Base-by-base conservation (phyloP, 345 rosid genomes). In the Camelina laxa region DNA sequence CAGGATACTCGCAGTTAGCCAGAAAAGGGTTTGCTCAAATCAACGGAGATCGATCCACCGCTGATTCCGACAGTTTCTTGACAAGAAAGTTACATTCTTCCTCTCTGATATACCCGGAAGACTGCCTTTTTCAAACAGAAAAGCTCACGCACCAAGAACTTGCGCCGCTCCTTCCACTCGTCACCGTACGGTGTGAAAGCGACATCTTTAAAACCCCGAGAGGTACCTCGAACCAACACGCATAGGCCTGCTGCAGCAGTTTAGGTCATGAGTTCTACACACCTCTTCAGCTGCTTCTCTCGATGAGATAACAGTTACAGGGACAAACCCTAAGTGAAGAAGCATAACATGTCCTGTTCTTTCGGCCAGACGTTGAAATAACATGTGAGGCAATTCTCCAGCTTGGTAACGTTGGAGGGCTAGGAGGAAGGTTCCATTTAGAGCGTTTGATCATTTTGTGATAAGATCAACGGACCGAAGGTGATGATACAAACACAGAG, bases 121-220 rank as follows among this genome's bases (percentile, higher is more conserved):
- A 70, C 16, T 76, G 82, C 86, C 20, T 81, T 71, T 3, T 47
- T 84, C 0, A 76, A 12, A 39, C 53, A 80, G 54, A 87, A 86
- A 53, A 87, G 73, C 72, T 82, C 81, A 20, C 81, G 30, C 0
- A 56, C 72, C 9, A 76, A 62, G 5, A 82, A 35, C 71, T 79
- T 86, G 9, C 85, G 78, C 17, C 83, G 72, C 74, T 83, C 87
- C 15, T 74, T 81, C 88, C 87, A 83, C 53, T 79, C 81, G 2
- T 44, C 75, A 15, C 57, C 44, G 10, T 82, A 84, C 0, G 87
- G 86, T 0, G 87, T 33, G 30, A 79, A 83, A 30, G 30, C 86
- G n/a, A 89, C 0, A 56, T 86, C 92, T 2, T 57, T 21, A 53
- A 80, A 70, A 24, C 36, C 68, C 20, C 83, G 86, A 7, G 92